Conservation (phyloP, 129 eudicot genomes). For the Flaveria ramosissima region DNA sequence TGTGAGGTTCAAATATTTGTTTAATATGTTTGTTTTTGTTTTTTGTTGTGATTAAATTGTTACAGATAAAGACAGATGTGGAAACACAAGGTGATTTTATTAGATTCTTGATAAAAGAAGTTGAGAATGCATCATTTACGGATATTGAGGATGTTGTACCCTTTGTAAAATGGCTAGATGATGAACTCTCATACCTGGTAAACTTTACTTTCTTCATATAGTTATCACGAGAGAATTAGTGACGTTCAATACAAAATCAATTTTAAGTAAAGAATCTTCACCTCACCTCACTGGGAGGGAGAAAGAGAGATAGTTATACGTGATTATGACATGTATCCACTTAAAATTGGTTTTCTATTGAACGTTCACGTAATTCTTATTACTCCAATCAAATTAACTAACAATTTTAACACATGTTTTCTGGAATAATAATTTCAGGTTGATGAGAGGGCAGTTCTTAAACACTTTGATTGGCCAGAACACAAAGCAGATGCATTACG, state of each 20-base stretch:
- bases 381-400: background rate
- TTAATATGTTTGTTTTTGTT: conserved; percentile 4
- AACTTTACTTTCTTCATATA: background rate
- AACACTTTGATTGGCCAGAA: conserved; percentile 97
- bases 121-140: conserved; percentile 83
- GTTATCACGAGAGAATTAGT: background rate
- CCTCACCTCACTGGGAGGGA: too few relatives aligned
- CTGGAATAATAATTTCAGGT: conserved; percentile 47
- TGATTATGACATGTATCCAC: too few relatives aligned
- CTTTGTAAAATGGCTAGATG: conserved; percentile 98
- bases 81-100: conserved; percentile 97
- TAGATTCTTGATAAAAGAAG: conserved; percentile 85
- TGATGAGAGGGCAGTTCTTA: conserved; percentile 96
- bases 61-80: conserved; percentile 92
- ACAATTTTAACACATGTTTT: background rate
- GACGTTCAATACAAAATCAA: background rate
- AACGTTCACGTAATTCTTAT: too few relatives aligned
- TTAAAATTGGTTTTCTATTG: background rate
- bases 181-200: conserved; percentile 95
- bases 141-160: conserved; percentile 93
- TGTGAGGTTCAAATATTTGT: background rate
- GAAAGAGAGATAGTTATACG: too few relatives aligned
- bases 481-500: conserved; percentile 89
- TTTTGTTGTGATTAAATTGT: conserved; percentile 21
- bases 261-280: background rate